A percentile compares a stretch with the other conserved stretches of the same genome.
Conservation (phyloP, 1,284 basidiomycete genomes). For the Papiliotrema terrestris region DNA sequence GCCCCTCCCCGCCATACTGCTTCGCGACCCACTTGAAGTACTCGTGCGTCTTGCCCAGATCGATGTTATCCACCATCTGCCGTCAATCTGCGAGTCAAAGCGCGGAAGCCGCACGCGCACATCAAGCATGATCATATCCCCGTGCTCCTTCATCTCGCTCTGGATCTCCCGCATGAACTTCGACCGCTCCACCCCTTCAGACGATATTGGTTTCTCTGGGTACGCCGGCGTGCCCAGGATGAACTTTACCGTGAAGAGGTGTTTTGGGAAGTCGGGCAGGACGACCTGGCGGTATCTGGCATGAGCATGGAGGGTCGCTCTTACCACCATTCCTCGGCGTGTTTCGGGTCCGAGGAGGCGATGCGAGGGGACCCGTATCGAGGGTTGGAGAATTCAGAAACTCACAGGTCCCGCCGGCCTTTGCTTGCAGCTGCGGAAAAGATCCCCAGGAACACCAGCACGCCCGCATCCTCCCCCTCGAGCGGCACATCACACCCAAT, state of each 20-base stretch:
- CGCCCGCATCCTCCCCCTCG: constrained; percentile 30
- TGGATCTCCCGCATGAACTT: constrained; percentile 16
- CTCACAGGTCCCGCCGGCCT: constrained; percentile 42
- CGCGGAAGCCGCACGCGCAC: constrained; percentile 18
- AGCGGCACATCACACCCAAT: constrained; percentile 48
- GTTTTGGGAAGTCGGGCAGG: constrained; percentile 42
- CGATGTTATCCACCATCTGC: constrained; percentile 49
- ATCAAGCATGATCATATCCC: constrained; percentile 48
- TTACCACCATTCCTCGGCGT: background rate
- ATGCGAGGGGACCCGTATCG: too few species aligned
- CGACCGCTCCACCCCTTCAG: constrained; percentile 16
- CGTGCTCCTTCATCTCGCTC: constrained; percentile 38
- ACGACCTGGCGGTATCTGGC: constrained; percentile 38
- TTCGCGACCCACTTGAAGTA: constrained; percentile 49
- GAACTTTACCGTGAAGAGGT: constrained; percentile 47
- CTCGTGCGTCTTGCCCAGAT: constrained; percentile 49
- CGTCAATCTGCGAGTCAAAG: background rate
- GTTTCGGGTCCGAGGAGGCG: too few species aligned
- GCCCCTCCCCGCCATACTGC: constrained; percentile 33
- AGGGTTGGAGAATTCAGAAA: constrained; percentile 1
- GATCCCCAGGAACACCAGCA: constrained; percentile 46
- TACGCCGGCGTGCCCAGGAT: constrained; percentile 44
- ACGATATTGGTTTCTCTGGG: constrained; percentile 24
- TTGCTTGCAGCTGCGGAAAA: constrained; percentile 41
- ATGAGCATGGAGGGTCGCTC: background rate